phyloP scores from a whole-genome alignment of 2,329 filamentous ascomycete species.

The Sporothrix dimorphospora region DNA sequence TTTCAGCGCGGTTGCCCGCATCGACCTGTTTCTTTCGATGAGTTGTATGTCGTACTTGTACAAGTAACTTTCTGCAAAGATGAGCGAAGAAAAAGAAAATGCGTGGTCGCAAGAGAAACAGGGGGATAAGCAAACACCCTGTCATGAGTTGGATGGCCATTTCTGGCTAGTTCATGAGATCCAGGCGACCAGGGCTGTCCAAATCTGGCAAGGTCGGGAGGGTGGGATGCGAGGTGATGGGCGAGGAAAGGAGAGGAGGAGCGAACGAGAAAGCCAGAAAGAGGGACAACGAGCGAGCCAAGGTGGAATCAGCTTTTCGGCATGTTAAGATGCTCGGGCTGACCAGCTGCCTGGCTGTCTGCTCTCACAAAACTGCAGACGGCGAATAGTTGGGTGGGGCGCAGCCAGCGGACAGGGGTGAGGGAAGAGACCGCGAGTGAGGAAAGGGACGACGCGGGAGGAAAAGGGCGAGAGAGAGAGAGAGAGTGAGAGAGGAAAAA shows the following conservation, averaged over 20 bases:
- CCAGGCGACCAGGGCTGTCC: conserved; percentile 12
- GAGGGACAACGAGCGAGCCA: not conserved
- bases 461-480: not conserved
- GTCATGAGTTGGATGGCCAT: conserved; percentile 3
- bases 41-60: too few species aligned
- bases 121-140: not conserved
- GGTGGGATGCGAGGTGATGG: not conserved
- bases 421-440: not conserved
- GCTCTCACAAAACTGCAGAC: too few species aligned
- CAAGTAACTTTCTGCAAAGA: too few species aligned
- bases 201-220: conserved; percentile 7
- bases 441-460: not conserved
- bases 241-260: not conserved
- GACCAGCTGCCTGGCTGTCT: not conserved
- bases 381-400: too few species aligned
- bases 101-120: too few species aligned
- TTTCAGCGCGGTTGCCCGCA: not conserved
- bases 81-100: not conserved
- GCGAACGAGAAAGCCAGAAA: conserved; percentile 14
- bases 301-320: conserved; percentile 1
- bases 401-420: too few species aligned
- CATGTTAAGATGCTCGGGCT: too few species aligned
- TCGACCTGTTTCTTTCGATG: not conserved
- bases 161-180: conserved; percentile 21
- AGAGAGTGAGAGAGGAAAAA: not conserved